Percentiles rank a stretch among this genome's conserved stretches.
phyloP scores from a whole-genome alignment of 163 green algal species.

The Coccomyxa subellipsoidea region DNA sequence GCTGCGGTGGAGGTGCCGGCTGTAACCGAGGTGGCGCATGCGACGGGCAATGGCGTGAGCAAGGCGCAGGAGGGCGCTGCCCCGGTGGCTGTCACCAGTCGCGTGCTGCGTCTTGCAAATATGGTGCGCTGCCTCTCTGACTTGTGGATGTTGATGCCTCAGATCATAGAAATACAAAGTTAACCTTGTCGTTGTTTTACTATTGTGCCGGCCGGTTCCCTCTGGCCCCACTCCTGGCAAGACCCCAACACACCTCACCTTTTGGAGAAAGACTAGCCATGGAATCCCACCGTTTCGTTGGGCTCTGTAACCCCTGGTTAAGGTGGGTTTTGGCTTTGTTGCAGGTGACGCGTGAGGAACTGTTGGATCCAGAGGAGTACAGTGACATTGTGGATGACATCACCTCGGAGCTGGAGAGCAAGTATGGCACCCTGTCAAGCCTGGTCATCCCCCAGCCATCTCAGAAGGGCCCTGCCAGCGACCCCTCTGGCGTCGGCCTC shows the following conservation, averaged over 20 bases:
- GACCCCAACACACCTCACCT: too few relatives aligned
- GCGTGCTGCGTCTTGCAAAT: not conserved
- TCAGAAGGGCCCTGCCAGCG: constrained; percentile 1
- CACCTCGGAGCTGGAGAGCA: constrained; percentile 20
- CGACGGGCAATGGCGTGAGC: not conserved
- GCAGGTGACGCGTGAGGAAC: constrained; percentile 19
- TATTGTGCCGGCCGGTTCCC: too few relatives aligned
- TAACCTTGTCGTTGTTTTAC: not conserved
- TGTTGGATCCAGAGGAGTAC: constrained; percentile 26
- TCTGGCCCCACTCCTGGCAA: too few relatives aligned
- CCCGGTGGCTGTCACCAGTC: not conserved
- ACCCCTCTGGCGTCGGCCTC: constrained; percentile 11
- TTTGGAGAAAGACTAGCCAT: too few relatives aligned
- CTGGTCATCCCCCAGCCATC: constrained; percentile 11
- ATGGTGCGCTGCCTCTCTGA: not conserved
- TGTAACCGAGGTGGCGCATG: not conserved
- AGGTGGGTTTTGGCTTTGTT: too few relatives aligned
- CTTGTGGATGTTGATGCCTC: not conserved
- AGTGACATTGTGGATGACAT: constrained; percentile 25
- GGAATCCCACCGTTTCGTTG: too few relatives aligned
- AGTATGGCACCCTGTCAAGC: constrained; percentile 19
- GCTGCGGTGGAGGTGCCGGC: too few relatives aligned
- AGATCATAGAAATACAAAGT: not conserved
- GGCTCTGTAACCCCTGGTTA: too few relatives aligned
- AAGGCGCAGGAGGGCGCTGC: not conserved